Conservation (phyloP, 805 yeast genomes). For the Sugiyamaella boreocaroliniensis region DNA sequence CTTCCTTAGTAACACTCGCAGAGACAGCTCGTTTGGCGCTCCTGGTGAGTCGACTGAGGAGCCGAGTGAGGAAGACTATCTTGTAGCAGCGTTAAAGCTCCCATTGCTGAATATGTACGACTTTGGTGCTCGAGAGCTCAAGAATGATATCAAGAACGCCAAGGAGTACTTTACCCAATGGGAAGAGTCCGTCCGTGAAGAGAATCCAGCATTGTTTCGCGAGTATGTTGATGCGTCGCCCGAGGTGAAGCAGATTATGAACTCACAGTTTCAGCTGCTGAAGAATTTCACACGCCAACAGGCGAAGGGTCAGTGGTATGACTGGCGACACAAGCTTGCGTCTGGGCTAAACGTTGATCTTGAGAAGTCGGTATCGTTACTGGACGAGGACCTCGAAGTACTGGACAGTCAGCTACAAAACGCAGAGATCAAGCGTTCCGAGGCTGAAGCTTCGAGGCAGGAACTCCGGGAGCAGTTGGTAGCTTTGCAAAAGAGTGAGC, state of each 20-base stretch:
- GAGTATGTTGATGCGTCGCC: conserved; percentile 41
- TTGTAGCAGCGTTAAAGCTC: conserved; percentile 36
- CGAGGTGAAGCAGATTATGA: conserved; percentile 37
- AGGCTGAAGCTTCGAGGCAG: conserved; percentile 9
- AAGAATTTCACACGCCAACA: conserved; percentile 47
- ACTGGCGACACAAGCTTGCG: conserved; percentile 51
- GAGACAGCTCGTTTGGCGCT: conserved; percentile 19
- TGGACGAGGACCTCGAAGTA: conserved; percentile 18
- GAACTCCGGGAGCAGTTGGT: conserved; percentile 18
- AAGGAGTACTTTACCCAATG: conserved; percentile 41
- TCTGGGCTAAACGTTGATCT: conserved; percentile 37
- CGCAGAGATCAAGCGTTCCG: conserved; percentile 5
- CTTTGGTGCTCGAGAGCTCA: conserved; percentile 48
- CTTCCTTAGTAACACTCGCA: conserved; percentile 16
- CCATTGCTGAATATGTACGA: conserved; percentile 45
- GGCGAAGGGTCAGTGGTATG: conserved; percentile 53
- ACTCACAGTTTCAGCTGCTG: conserved; percentile 43
- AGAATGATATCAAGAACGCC: conserved; percentile 46
- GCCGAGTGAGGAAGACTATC: conserved; percentile 32
- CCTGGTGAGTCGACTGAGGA: conserved; percentile 14
- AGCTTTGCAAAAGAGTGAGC: conserved; percentile 10
- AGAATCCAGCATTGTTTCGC: conserved; percentile 44
- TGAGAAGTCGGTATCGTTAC: conserved; percentile 16
- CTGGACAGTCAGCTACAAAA: conserved; percentile 5
- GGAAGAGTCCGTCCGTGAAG: conserved; percentile 39